A percentile compares a stretch with the other conserved stretches of the same genome.
Evolutionary conservation across 495 filamentous ascomycete genomes (phyloP).

Genomic region (Neurospora sp.): DNA sequence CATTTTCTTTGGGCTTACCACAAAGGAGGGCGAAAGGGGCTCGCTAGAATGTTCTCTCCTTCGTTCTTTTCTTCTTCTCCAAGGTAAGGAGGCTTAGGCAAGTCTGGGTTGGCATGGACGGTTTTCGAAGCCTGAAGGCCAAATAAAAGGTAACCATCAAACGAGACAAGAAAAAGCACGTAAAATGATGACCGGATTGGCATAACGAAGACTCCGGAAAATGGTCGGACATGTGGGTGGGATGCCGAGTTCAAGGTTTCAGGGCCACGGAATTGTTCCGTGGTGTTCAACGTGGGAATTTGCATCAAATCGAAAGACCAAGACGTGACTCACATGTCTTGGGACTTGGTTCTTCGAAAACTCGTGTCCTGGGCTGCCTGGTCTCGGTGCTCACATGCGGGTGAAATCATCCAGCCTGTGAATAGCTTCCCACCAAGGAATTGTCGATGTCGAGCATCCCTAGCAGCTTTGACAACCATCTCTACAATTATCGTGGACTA

Average conservation of each 20-base stretch:
- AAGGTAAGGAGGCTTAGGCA: not conserved
- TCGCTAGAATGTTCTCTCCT: not conserved
- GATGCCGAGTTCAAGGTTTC: not conserved
- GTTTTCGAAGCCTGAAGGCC: not conserved
- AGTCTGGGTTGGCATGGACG: not conserved
- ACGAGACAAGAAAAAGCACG: not conserved
- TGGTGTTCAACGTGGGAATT: not conserved
- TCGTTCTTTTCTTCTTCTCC: not conserved
- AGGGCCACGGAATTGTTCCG: not conserved
- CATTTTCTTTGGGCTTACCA: not conserved
- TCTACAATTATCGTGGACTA: not conserved
- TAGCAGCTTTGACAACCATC: not conserved
- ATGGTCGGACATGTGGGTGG: not conserved
- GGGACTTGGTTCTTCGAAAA: not conserved
- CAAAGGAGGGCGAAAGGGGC: not conserved
- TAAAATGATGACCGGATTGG: not conserved
- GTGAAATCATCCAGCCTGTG: not conserved
- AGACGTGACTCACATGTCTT: not conserved
- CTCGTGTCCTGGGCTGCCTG: not conserved
- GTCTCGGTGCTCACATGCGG: not conserved
- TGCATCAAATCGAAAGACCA: not conserved
- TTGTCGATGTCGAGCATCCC: not conserved
- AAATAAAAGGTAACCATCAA: not conserved
- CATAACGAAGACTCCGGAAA: not conserved
- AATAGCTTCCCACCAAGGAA: not conserved